Evolutionary conservation across 164 flowering plant species (phyloP).

Genomic region (Aristolochia californica): DNA sequence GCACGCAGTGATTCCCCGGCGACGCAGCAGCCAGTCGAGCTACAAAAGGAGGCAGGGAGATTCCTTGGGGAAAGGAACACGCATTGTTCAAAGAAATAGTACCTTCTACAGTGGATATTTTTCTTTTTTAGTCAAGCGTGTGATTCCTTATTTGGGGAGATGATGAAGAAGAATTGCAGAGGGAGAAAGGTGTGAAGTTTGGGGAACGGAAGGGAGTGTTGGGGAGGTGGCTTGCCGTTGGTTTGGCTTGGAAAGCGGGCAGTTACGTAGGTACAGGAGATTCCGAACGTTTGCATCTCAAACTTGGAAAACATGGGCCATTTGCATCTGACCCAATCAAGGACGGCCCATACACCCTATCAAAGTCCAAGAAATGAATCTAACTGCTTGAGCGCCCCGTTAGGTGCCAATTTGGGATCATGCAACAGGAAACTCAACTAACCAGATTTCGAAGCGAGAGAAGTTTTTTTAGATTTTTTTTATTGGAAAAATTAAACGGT

Average conservation of each 20-base stretch:
- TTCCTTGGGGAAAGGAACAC: neutral
- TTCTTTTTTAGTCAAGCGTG: neutral
- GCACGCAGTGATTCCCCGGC: neutral
- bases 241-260: conserved; percentile 5
- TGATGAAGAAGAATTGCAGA: neutral
- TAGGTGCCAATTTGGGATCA: no score
- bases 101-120: neutral
- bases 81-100: neutral
- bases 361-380: no score
- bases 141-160: neutral
- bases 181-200: neutral
- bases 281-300: no score
- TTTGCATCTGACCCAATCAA: no score
- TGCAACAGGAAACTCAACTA: no score
- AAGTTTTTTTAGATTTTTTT: no score
- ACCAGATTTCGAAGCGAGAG: no score
- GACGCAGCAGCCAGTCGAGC: neutral
- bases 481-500: no score
- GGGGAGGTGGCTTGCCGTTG: neutral
- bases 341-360: no score
- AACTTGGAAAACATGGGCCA: no score
- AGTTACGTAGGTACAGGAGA: no score
- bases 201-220: neutral
- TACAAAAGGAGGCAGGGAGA: neutral
- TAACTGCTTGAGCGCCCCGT: no score